These are phyloP conservation scores for Suhomyces faveliae DNA, from an alignment of 805 yeast genomes.

Conservation along the genomic window DNA sequence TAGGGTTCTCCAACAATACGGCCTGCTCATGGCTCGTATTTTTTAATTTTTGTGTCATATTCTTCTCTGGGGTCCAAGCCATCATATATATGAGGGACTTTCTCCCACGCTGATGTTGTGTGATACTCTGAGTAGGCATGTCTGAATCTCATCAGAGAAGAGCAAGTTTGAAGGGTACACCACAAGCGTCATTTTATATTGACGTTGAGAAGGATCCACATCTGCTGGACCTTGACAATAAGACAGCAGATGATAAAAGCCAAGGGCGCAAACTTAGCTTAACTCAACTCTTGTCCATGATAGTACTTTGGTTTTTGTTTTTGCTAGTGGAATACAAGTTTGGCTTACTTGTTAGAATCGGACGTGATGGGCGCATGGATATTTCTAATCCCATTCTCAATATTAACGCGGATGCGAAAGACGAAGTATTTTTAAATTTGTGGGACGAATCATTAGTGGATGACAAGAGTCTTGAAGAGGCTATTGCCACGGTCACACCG, in stretches of 20 bases:
- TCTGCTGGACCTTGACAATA: conserved; percentile 2
- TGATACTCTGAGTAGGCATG: background rate
- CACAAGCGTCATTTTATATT: conserved; percentile 9
- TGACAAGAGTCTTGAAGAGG: background rate
- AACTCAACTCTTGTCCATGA: background rate
- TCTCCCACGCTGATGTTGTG: background rate
- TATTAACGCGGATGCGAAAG: conserved; percentile 2
- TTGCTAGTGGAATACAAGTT: background rate
- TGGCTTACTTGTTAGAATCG: background rate
- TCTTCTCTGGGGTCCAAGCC: background rate
- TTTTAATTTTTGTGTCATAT: background rate
- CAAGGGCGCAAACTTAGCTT: background rate
- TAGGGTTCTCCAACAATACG: background rate
- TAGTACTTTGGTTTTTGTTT: background rate
- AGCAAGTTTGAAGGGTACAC: conserved; percentile 4
- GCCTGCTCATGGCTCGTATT: conserved; percentile 1
- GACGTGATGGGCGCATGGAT: background rate
- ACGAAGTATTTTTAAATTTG: conserved; percentile 1
- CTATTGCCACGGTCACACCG: background rate
- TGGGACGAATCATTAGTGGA: background rate
- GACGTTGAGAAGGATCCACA: conserved; percentile 9
- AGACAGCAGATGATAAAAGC: background rate
- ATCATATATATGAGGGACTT: background rate
- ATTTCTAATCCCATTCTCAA: conserved; percentile 5
- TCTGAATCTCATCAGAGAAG: conserved; percentile 10